phyloP scores from a whole-genome alignment of 2,329 filamentous ascomycete species.

The Colletotrichum caudatum region DNA sequence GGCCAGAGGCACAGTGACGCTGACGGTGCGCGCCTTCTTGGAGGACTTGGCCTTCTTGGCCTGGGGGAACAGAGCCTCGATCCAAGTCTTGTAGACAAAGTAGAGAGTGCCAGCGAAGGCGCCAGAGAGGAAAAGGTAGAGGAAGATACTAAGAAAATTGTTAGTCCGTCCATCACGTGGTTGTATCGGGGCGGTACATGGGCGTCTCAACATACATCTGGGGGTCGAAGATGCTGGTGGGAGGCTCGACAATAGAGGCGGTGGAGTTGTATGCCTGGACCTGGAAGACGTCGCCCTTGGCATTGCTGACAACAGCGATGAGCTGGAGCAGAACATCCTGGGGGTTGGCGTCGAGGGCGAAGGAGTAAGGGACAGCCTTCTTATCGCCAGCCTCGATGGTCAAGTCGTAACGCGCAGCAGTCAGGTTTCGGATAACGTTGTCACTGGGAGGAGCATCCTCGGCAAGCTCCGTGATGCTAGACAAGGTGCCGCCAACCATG shows the following conservation, averaged over 20 bases:
- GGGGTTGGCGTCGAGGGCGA: slow-evolving; percentile 91
- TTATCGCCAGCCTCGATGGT: slow-evolving; percentile 81
- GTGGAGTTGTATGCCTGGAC: slow-evolving; percentile 84
- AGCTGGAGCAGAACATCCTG: slow-evolving; percentile 87
- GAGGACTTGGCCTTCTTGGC: slow-evolving; percentile 74
- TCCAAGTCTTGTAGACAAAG: slow-evolving; percentile 99
- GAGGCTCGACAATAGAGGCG: slow-evolving; percentile 88
- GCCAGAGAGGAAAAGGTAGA: slow-evolving; percentile 89
- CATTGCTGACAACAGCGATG: slow-evolving; percentile 77
- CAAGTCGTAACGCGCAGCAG: slow-evolving; percentile 78
- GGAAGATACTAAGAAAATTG: slow-evolving; percentile 79
- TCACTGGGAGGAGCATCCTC: slow-evolving; percentile 60
- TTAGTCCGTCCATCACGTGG: slow-evolving; percentile 64
- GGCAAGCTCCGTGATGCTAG: slow-evolving; percentile 65
- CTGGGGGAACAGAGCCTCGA: slow-evolving; percentile 95
- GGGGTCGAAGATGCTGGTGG: slow-evolving; percentile 91
- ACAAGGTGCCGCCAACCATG: slow-evolving; percentile 81
- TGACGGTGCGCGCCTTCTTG: slow-evolving; percentile 75
- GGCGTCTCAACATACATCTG: slow-evolving; percentile 78
- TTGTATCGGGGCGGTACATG: not conserved
- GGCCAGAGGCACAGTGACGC: slow-evolving; percentile 71
- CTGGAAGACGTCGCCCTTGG: slow-evolving; percentile 78
- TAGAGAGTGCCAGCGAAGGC: slow-evolving; percentile 85
- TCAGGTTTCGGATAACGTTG: slow-evolving; percentile 85
- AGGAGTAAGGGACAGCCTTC: slow-evolving; percentile 83